Evolutionary conservation across 1,284 basidiomycete genomes (phyloP), one percentile per base, ranked within the genome.

Genomic region (Mycosarcoma maydis): DNA sequence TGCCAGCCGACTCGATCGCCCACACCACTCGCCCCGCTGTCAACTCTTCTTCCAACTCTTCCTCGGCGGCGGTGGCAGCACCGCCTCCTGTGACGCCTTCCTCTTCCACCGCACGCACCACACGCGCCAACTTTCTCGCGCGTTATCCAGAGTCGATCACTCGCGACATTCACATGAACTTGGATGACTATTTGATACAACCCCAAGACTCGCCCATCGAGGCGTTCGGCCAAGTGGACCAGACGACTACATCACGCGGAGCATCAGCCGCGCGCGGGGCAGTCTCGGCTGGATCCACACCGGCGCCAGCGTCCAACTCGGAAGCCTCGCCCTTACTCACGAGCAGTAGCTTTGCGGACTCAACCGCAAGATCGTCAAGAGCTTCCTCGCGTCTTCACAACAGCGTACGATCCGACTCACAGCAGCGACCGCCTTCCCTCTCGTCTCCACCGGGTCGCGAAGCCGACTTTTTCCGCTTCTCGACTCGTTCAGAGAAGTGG

Each of bases 401-500:
- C 42, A 34, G 41, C 22, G 44, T 38, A 2, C 49, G 60, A n/a
- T 19, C 51, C 37, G 46, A 52, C n/a, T 51, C 54, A 42, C 56
- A 61, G 64, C 57, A 58, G 34, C 40, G 56, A 22, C 52, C 47
- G 20, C 40, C 59, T 17, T 20, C 46, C 3, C 27, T 54, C 2
- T 47, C 66, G 0, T 69, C 71, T 17, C 56, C 61, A 2, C 27
- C 59, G 7, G 71, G 68, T 3, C 68, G 67, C 11, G 65, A 62
- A 42, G 69, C 71, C 42, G 80, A 82, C 43, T 81, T 83, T 24
- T 83, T 77, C 79, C 64, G 78, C 16, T 82, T 80, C 72, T 80
- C 78, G 24, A 81, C 82, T 9, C 62, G 67, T 3, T 53, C 57
- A 9, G 80, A 82, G 30, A 44, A 47, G 11, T 83, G 82, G 82